A percentile compares a stretch with the other conserved stretches of the same genome.
Evolutionary conservation across 164 flowering plant genomes (phyloP).

Genomic region (Umbellularia californica): DNA sequence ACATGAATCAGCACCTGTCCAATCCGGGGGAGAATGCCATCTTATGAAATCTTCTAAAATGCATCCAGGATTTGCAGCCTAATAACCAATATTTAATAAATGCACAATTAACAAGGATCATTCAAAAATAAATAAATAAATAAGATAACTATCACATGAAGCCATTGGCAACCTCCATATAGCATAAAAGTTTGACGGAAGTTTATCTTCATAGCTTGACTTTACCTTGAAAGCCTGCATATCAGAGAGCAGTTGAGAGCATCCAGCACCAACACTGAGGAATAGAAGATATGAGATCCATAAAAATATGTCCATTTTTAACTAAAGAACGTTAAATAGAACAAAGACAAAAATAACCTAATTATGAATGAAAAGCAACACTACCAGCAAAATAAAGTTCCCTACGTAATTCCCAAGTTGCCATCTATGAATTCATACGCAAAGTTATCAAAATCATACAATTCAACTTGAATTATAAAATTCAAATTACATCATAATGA

Average conservation of each 20-base stretch:
- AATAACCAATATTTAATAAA: constrained; percentile 14
- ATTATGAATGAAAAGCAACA: neutral
- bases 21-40: constrained; percentile 99
- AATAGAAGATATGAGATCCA: constrained; percentile 13
- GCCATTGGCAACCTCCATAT: neutral
- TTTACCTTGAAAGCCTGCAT: constrained; percentile 99
- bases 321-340: neutral
- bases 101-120: neutral
- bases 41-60: constrained; percentile 94
- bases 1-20: constrained; percentile 54
- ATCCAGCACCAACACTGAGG: constrained; percentile 96
- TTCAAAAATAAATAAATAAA: neutral
- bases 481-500: too few relatives aligned
- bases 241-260: constrained; percentile 97
- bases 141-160: neutral
- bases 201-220: constrained; percentile 2
- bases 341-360: neutral
- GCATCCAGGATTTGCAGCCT: constrained; percentile 99
- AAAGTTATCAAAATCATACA: too few relatives aligned
- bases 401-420: neutral
- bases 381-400: neutral
- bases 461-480: too few relatives aligned
- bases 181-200: neutral
- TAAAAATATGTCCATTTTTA: neutral
- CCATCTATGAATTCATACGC: neutral